Conservation (phyloP, 306 rosid species). For the Oemleria cerasiformis region DNA sequence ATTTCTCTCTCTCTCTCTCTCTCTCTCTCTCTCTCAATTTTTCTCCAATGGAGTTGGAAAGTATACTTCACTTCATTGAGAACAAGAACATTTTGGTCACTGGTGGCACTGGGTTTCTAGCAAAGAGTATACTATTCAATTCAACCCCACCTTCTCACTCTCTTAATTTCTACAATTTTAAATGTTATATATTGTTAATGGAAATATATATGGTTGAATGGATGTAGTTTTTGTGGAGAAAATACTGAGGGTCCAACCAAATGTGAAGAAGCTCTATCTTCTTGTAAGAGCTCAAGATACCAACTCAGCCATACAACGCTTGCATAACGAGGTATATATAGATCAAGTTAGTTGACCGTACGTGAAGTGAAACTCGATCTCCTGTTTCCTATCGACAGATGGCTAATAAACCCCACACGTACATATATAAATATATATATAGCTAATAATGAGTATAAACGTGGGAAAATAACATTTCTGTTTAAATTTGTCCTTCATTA, state of each 20-base stretch:
- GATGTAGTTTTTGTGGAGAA: slow-evolving; percentile 72
- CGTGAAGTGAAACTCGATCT: no score
- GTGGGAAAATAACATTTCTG: not conserved
- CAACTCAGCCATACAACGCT: slow-evolving; percentile 48
- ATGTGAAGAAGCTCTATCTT: slow-evolving; percentile 70
- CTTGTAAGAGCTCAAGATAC: slow-evolving; percentile 61
- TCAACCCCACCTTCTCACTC: not conserved
- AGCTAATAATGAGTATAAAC: not conserved
- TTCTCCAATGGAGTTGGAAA: slow-evolving; percentile 61
- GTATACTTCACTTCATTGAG: slow-evolving; percentile 46
- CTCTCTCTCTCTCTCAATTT: not conserved
- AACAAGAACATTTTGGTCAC: slow-evolving; percentile 54
- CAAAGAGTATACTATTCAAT: slow-evolving; percentile 45
- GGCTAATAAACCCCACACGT: no score
- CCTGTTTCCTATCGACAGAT: no score
- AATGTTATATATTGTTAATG: not conserved
- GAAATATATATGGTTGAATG: not conserved
- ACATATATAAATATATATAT: not conserved
- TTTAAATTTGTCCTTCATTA: not conserved
- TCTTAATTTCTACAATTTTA: not conserved
- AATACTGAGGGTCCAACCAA: slow-evolving; percentile 72
- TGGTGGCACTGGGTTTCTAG: slow-evolving; percentile 75
- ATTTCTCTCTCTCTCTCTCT: not conserved
- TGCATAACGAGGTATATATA: slow-evolving; percentile 53
- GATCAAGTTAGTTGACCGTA: not conserved